A percentile compares a stretch with the other conserved stretches of the same genome.
Evolutionary conservation across 257 asterid genomes (phyloP).

Genomic region (Paulownia fortunei): DNA sequence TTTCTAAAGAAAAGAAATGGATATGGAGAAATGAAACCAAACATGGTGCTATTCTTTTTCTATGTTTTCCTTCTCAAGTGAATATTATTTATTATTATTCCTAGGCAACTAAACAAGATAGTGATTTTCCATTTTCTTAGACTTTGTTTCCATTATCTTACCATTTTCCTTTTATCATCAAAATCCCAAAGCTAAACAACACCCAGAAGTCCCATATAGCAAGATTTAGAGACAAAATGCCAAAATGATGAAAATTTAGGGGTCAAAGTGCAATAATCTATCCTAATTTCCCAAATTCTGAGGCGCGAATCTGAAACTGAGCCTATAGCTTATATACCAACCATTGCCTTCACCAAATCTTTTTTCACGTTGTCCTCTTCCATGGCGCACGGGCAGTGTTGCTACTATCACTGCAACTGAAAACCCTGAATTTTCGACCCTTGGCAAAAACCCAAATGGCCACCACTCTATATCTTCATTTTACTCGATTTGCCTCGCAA

Average conservation of each 20-base stretch:
- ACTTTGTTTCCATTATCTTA: too few relatives aligned
- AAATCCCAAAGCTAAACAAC: too few relatives aligned
- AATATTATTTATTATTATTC: too few relatives aligned
- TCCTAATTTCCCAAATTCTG: background rate
- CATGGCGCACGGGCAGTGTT: background rate
- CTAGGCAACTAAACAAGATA: too few relatives aligned
- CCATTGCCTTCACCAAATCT: background rate
- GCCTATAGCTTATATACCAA: background rate
- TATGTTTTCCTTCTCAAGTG: too few relatives aligned
- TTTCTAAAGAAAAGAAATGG: too few relatives aligned
- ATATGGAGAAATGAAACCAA: too few relatives aligned
- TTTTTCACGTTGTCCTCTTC: background rate
- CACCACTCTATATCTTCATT: constrained; percentile 45
- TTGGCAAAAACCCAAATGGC: constrained; percentile 49
- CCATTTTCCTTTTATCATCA: too few relatives aligned
- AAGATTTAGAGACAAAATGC: too few relatives aligned
- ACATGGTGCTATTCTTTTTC: too few relatives aligned
- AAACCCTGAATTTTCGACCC: background rate
- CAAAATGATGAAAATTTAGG: background rate
- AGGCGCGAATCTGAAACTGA: background rate
- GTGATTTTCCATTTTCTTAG: too few relatives aligned
- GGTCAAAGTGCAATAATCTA: background rate
- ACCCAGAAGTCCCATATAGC: too few relatives aligned
- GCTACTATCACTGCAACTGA: background rate
- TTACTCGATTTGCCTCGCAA: constrained; percentile 51